A percentile compares a stretch with the other conserved stretches of the same genome.
These are phyloP conservation scores for Solanum corneliomulleri DNA, from an alignment of 257 asterid genomes.

Conservation along the genomic window DNA sequence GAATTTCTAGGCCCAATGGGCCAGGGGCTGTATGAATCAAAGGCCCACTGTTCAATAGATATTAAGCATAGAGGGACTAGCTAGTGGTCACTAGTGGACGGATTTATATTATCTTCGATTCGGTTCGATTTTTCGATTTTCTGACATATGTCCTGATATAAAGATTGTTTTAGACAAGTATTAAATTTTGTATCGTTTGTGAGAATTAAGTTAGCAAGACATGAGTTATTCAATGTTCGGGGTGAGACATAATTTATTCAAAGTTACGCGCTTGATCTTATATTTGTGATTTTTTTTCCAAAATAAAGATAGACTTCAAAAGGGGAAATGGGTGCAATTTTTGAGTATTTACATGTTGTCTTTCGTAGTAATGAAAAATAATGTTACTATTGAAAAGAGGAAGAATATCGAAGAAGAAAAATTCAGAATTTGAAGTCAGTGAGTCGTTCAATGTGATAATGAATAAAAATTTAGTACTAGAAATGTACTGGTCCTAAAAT, in stretches of 20 bases:
- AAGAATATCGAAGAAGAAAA: background rate
- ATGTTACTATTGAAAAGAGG: background rate
- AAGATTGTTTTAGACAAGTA: background rate
- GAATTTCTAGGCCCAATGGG: background rate
- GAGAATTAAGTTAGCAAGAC: background rate
- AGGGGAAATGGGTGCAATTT: too few species aligned
- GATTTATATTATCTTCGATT: background rate
- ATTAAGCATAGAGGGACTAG: background rate
- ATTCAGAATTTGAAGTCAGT: background rate
- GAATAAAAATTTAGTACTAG: background rate
- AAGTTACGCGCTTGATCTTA: background rate
- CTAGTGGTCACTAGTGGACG: background rate
- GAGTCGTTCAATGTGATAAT: background rate
- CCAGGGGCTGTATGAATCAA: background rate
- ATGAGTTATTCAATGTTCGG: background rate
- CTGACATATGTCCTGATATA: too few species aligned
- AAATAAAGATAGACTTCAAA: too few species aligned
- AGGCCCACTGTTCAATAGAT: background rate
- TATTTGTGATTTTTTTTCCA: too few species aligned
- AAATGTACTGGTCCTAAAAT: background rate
- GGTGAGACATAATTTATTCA: background rate
- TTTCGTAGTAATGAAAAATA: background rate
- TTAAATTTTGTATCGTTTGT: background rate
- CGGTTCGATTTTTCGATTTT: too few species aligned
- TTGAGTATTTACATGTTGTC: too few species aligned